Conservation (phyloP, 352 stramenopile genomes). For the Phytophthora cajani region DNA sequence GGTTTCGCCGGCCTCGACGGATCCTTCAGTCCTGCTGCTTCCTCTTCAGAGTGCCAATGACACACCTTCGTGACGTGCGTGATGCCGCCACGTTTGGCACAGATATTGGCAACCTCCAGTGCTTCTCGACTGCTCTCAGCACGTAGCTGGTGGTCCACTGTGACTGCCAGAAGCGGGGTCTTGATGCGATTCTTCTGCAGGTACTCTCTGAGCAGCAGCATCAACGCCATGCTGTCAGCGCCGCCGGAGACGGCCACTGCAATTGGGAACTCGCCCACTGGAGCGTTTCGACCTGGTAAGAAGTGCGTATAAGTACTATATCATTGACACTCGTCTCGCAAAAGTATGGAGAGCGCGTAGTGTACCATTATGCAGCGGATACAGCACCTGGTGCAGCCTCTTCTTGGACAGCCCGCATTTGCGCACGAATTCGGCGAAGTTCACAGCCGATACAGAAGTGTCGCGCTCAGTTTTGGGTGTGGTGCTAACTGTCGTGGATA, state of each 20-base stretch:
- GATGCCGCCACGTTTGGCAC: slow-evolving; percentile 50
- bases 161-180: slow-evolving; percentile 80
- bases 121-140: slow-evolving; percentile 72
- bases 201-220: slow-evolving; percentile 76
- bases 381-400: slow-evolving; percentile 46
- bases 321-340: not conserved
- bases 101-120: slow-evolving; percentile 52
- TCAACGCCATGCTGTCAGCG: slow-evolving; percentile 83
- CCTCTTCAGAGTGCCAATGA: slow-evolving; percentile 47
- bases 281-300: slow-evolving; percentile 15
- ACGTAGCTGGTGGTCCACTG: slow-evolving; percentile 79
- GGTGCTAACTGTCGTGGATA: slow-evolving; percentile 6
- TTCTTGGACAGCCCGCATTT: slow-evolving; percentile 50
- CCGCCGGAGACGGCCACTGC: slow-evolving; percentile 80
- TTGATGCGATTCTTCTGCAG: slow-evolving; percentile 50
- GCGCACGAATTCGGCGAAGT: slow-evolving; percentile 47
- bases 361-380: slow-evolving; percentile 37
- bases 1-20: slow-evolving; percentile 32
- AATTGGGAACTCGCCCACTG: slow-evolving; percentile 52
- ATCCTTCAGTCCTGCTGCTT: not conserved
- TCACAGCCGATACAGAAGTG: slow-evolving; percentile 33
- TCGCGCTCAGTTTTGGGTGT: not conserved
- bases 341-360: not conserved
- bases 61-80: slow-evolving; percentile 60
- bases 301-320: not conserved